Base-by-base conservation (phyloP, 1,284 basidiomycete species). In the Phellinidium pouzarii region DNA sequence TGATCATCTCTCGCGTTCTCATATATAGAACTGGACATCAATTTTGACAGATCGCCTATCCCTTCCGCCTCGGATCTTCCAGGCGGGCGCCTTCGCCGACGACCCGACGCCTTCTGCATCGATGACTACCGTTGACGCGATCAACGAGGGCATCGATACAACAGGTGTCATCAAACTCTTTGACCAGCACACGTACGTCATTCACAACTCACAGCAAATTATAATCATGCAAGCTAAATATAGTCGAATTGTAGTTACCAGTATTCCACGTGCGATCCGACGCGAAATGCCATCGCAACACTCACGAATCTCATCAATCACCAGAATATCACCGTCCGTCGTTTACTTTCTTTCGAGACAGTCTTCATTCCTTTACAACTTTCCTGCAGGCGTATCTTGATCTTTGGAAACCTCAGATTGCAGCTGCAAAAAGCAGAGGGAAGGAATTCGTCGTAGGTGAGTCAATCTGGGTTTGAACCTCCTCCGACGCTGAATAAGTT, bases 211-310 rank as follows among this genome's bases (percentile, higher is more conserved):
- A n/a, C n/a, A n/a, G n/a, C n/a, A n/a, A n/a, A n/a, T n/a, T n/a
- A n/a, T n/a, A n/a, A n/a, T n/a, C n/a, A n/a, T n/a, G n/a, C n/a
- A n/a, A n/a, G n/a, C n/a, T n/a, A n/a, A 56, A 14, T 40, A 44
- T 20, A 44, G n/a, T 43, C 27, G 17, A 1, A 31, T 52, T 25
- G n/a, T 44, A 69, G 66, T 31, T 70, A 70, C 56, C 68, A 68
- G 52, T 69, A 68, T 51, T 69, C 68, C 23, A 70, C 68, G 8
- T 70, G 68, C 54, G 68, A 70, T 54, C 65, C 68, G 0, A 59
- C 54, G 6, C 56, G 68, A 12, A 62, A 70, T 55, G 66, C 66
- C 3, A 64, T 65, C 17, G 66, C 67, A 0, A 70, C 66, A 2
- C 52, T 70, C 2, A 60, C 65, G 17, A 63, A 65, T 26, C 58